phyloP scores from a whole-genome alignment of 805 yeast genomes.

The Starmerella etchellsii region DNA sequence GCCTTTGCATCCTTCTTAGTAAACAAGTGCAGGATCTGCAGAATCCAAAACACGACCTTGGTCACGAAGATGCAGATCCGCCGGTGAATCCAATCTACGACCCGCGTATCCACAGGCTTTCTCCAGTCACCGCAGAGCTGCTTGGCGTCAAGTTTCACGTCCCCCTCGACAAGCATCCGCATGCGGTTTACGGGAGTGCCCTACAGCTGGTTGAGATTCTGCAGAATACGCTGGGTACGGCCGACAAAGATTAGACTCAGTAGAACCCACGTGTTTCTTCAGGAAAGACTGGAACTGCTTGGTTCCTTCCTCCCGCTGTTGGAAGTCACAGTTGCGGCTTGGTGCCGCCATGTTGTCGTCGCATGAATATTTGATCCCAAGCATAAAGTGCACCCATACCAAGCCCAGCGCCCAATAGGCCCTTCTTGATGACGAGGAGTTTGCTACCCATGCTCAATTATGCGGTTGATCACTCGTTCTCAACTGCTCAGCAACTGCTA shows the following conservation, averaged over 20 bases:
- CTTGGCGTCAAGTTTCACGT: conserved; percentile 23
- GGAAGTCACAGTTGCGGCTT: conserved; percentile 29
- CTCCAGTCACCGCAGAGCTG: conserved; percentile 3
- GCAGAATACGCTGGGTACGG: conserved; percentile 63
- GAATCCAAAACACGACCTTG: conserved; percentile 6
- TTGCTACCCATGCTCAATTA: neutral
- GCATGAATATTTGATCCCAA: conserved; percentile 31
- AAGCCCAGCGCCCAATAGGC: conserved; percentile 1
- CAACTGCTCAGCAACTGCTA: no score
- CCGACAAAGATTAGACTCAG: conserved; percentile 50
- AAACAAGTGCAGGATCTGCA: conserved; percentile 15
- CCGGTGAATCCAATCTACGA: conserved; percentile 12
- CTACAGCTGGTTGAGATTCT: conserved; percentile 48
- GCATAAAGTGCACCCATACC: conserved; percentile 22
- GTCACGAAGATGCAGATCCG: conserved; percentile 10
- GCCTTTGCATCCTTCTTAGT: conserved; percentile 16
- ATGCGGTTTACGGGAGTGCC: conserved; percentile 68
- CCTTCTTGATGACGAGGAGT: conserved; percentile 4
- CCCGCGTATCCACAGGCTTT: neutral
- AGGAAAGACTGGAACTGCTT: conserved; percentile 44
- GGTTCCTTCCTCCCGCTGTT: conserved; percentile 33
- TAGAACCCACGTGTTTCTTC: conserved; percentile 55
- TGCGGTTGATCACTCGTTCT: no score
- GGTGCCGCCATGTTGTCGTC: conserved; percentile 18
- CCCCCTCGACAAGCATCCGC: conserved; percentile 47